Conservation (phyloP, 2,329 filamentous ascomycete species). For the Xylaria sp. region DNA sequence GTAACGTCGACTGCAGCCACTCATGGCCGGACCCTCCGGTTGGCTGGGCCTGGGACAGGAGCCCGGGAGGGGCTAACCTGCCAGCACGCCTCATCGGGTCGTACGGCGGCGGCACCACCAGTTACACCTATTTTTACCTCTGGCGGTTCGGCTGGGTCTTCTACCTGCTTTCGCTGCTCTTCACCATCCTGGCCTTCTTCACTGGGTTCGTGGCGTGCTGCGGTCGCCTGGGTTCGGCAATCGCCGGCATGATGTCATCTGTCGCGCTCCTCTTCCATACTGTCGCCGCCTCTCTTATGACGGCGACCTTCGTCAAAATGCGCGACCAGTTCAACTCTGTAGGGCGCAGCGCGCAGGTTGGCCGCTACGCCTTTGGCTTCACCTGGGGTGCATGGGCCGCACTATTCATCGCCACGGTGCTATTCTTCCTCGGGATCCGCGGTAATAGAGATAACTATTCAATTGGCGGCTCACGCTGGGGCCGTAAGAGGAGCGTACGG, state of each 20-base stretch:
- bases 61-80: constrained; percentile 53
- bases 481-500: constrained; percentile 62
- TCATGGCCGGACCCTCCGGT: constrained; percentile 73
- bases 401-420: constrained; percentile 72
- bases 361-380: constrained; percentile 78
- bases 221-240: constrained; percentile 74
- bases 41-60: constrained; percentile 74
- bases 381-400: constrained; percentile 77
- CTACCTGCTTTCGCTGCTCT: constrained; percentile 85
- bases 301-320: constrained; percentile 74
- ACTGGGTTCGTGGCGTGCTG: constrained; percentile 75
- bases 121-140: constrained; percentile 77
- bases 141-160: constrained; percentile 95
- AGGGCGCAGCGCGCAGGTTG: constrained; percentile 69
- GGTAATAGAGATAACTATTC: constrained; percentile 57
- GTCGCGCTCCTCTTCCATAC: constrained; percentile 76
- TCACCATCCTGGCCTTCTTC: constrained; percentile 75
- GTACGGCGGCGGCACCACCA: constrained; percentile 66
- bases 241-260: constrained; percentile 68
- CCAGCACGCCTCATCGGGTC: constrained; percentile 62
- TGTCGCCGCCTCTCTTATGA: constrained; percentile 77
- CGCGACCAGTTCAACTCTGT: constrained; percentile 71
- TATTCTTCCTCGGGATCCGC: constrained; percentile 74
- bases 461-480: constrained; percentile 57
- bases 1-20: constrained; percentile 72